Evolutionary conservation across 176 grass and related monocot genomes (phyloP).

Genomic region (Avena sativa): DNA sequence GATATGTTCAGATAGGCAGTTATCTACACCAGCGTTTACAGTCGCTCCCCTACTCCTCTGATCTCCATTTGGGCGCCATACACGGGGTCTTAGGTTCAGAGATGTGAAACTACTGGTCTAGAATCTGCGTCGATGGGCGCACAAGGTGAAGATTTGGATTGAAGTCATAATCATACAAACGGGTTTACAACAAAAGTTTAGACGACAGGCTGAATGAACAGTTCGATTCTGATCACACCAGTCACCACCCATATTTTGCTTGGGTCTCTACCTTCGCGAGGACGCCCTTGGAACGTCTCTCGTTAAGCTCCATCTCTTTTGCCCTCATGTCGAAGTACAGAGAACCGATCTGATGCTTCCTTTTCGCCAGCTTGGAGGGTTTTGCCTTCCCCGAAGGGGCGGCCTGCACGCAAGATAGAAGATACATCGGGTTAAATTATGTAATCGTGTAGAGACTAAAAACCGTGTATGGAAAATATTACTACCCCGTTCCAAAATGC

Average conservation of each 20-base stretch:
- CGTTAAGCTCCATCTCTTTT: conserved; percentile 92
- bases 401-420: conserved; percentile 51
- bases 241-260: conserved; percentile 97
- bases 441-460: neutral
- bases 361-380: conserved; percentile 87
- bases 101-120: too few species aligned
- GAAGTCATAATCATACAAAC: neutral
- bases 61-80: too few species aligned
- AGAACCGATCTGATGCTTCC: conserved; percentile 96
- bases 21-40: too few species aligned
- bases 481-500: too few species aligned
- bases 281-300: conserved; percentile 84
- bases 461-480: neutral
- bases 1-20: too few species aligned
- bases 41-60: too few species aligned
- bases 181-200: conserved; percentile 33
- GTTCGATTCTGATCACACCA: neutral
- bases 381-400: conserved; percentile 79
- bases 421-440: neutral
- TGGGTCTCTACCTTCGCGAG: conserved; percentile 95
- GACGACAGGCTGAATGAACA: neutral
- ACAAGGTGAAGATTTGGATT: neutral
- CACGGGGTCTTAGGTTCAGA: too few species aligned
- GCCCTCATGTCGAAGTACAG: conserved; percentile 81
- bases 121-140: neutral